phyloP scores from a whole-genome alignment of 345 rosid genomes.

The Brassica rapa region DNA sequence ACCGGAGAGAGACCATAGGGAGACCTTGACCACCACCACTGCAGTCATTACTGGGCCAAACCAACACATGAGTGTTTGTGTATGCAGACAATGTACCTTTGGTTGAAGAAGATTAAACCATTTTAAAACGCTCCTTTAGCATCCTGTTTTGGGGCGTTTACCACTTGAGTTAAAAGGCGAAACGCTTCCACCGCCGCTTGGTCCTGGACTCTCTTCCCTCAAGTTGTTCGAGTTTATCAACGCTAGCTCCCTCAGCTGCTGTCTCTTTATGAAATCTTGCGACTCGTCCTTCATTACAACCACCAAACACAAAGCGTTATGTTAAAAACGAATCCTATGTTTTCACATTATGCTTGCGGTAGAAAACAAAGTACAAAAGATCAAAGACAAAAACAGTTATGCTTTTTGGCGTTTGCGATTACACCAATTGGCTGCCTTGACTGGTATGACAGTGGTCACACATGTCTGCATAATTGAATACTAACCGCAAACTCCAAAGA shows the following conservation, averaged over 20 bases:
- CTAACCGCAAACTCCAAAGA: constrained; percentile 34
- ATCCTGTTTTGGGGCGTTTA: constrained; percentile 93
- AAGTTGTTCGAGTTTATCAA: constrained; percentile 85
- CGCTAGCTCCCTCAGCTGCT: constrained; percentile 92
- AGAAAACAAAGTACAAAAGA: neutral
- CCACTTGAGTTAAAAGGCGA: constrained; percentile 98
- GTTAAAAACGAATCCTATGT: neutral
- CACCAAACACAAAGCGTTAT: neutral
- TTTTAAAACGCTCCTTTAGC: constrained; percentile 45
- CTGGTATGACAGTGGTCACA: constrained; percentile 29
- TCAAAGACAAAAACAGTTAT: constrained; percentile 1
- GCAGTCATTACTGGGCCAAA: constrained; percentile 30
- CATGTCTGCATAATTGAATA: constrained; percentile 37
- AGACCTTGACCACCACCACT: constrained; percentile 37
- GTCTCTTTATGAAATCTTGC: constrained; percentile 92
- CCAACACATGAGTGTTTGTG: constrained; percentile 35
- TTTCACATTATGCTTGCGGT: neutral
- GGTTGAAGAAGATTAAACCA: constrained; percentile 28
- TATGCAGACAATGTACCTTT: constrained; percentile 32
- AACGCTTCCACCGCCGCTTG: constrained; percentile 66
- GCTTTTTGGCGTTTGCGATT: constrained; percentile 29
- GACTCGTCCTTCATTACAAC: constrained; percentile 76
- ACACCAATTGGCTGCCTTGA: constrained; percentile 23
- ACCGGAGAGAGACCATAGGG: constrained; percentile 41
- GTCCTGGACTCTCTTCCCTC: constrained; percentile 98